Percentiles rank a stretch among this genome's conserved stretches.
Evolutionary conservation across 768 basidiomycete genomes (phyloP).

Genomic region (Tulasnella sp.): DNA sequence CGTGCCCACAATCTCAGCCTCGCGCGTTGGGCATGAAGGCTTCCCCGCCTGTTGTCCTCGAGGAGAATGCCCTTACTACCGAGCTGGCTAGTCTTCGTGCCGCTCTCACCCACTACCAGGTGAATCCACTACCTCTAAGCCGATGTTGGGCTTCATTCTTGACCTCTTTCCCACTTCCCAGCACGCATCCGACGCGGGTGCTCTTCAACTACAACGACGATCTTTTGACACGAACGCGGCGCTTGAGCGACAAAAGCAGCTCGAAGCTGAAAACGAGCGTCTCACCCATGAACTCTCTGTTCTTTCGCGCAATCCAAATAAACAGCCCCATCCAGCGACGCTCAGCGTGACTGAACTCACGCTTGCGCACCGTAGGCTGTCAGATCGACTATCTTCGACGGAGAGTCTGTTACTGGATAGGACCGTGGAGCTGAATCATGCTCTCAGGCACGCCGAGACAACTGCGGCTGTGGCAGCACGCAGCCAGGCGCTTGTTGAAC

Average conservation of each 20-base stretch:
- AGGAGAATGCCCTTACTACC: slow-evolving; percentile 3
- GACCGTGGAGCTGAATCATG: slow-evolving; percentile 38
- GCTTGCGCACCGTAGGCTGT: slow-evolving; percentile 54
- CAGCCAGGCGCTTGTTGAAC: slow-evolving; percentile 16
- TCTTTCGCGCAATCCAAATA: slow-evolving; percentile 45
- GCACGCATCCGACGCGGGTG: slow-evolving; percentile 61
- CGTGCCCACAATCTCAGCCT: too few species aligned
- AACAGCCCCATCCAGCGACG: slow-evolving; percentile 31
- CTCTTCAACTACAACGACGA: slow-evolving; percentile 55
- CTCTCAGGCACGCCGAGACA: slow-evolving; percentile 10
- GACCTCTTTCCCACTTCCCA: slow-evolving; percentile 23
- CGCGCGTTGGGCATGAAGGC: too few species aligned
- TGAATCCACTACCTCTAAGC: neutral
- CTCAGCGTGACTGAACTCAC: slow-evolving; percentile 45
- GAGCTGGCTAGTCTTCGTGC: slow-evolving; percentile 14
- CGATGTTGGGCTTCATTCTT: slow-evolving; percentile 4
- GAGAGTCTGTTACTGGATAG: slow-evolving; percentile 45
- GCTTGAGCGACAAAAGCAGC: slow-evolving; percentile 30
- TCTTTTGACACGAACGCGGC: slow-evolving; percentile 44
- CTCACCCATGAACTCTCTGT: slow-evolving; percentile 45
- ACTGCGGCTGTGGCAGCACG: neutral
- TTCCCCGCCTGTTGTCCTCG: neutral
- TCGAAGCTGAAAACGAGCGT: slow-evolving; percentile 51
- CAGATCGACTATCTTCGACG: slow-evolving; percentile 53
- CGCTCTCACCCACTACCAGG: slow-evolving; percentile 17